phyloP scores from a whole-genome alignment of 2,329 filamentous ascomycete species.

The Rhinocladiella mackenziei region DNA sequence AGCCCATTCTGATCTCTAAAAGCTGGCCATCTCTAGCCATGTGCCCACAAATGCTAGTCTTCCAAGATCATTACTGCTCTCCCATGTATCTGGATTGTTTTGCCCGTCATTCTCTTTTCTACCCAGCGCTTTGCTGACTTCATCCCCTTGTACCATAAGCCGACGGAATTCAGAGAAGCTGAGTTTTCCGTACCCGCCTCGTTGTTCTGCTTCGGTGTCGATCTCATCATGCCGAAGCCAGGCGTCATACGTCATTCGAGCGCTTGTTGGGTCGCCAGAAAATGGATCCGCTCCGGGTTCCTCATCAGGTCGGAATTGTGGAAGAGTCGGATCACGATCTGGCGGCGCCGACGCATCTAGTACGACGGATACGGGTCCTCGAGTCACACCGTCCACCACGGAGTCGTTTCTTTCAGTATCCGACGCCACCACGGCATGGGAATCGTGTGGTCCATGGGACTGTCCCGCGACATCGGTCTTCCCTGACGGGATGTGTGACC shows the following conservation, averaged over 20 bases:
- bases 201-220: conserved; percentile 63
- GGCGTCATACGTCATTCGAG: conserved; percentile 32
- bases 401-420: conserved; percentile 28
- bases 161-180: conserved; percentile 74
- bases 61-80: conserved; percentile 27
- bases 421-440: too few species aligned
- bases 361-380: neutral
- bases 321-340: conserved; percentile 43
- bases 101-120: conserved; percentile 5
- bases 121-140: conserved; percentile 9
- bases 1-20: conserved; percentile 35
- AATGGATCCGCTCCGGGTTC: conserved; percentile 31
- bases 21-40: conserved; percentile 77
- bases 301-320: conserved; percentile 44
- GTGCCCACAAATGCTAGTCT: conserved; percentile 64
- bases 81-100: conserved; percentile 19
- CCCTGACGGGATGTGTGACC: conserved; percentile 41
- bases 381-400: too few species aligned
- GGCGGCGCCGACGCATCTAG: neutral
- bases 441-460: too few species aligned
- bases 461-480: conserved; percentile 34
- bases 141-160: conserved; percentile 62
- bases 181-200: conserved; percentile 75
- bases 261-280: conserved; percentile 8
- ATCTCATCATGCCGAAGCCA: conserved; percentile 55